Conservation (phyloP, 305 asterid species). For the Petunia hybrid region DNA sequence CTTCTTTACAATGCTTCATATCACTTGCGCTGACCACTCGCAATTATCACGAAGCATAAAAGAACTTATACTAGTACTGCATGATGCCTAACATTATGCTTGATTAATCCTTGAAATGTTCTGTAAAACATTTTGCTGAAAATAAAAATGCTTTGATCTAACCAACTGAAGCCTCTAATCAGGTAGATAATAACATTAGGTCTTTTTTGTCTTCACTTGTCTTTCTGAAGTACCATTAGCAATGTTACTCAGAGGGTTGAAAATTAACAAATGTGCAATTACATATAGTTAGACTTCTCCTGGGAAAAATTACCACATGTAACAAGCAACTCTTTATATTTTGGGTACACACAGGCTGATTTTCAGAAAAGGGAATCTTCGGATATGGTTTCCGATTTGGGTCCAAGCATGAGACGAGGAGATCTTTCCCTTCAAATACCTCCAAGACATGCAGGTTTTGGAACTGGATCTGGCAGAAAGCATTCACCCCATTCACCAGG, state of each 20-base stretch:
- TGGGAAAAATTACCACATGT: background rate
- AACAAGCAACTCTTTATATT: background rate
- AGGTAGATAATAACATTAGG: background rate
- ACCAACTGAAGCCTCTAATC: background rate
- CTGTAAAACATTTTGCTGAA: background rate
- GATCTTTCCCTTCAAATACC: slow-evolving; percentile 82
- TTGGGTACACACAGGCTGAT: slow-evolving; percentile 53
- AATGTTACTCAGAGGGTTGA: background rate
- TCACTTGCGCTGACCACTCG: background rate
- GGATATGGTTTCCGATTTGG: slow-evolving; percentile 42
- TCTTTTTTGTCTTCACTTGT: background rate
- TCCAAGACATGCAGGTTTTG: slow-evolving; percentile 54
- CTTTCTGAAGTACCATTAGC: slow-evolving; percentile 4
- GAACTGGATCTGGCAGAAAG: slow-evolving; percentile 56
- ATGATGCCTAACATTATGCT: background rate
- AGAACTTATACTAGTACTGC: background rate
- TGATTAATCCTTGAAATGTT: background rate
- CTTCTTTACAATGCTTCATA: background rate
- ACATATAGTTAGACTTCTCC: slow-evolving; percentile 7
- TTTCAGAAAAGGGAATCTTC: slow-evolving; percentile 42
- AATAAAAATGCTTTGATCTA: background rate
- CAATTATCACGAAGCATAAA: slow-evolving; percentile 20
- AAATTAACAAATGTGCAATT: slow-evolving; percentile 15
- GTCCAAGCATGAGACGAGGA: slow-evolving; percentile 42
- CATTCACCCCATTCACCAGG: slow-evolving; percentile 55